phyloP scores from a whole-genome alignment of 164 flowering plant genomes.

The Chimonanthus praecox region DNA sequence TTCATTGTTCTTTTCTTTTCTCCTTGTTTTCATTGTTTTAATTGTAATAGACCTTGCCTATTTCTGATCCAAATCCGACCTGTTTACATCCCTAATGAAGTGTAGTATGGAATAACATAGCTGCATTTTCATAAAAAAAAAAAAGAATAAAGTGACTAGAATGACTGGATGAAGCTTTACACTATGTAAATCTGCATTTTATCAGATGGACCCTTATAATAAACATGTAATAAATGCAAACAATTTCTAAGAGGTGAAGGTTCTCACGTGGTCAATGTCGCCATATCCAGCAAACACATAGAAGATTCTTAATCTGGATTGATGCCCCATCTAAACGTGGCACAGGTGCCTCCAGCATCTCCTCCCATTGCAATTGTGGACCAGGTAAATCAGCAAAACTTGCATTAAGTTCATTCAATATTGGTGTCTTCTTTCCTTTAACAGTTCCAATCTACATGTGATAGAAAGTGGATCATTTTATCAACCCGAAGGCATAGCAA shows the following conservation, averaged over 20 bases:
- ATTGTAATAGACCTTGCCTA: too few species aligned
- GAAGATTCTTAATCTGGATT: constrained; percentile 64
- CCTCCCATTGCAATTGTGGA: constrained; percentile 72
- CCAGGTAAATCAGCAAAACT: constrained; percentile 82
- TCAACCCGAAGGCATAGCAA: background rate
- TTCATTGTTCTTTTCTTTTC: too few species aligned
- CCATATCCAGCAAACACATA: constrained; percentile 87
- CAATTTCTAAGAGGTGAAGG: background rate
- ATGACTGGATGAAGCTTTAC: too few species aligned
- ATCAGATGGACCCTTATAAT: background rate
- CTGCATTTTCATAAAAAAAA: too few species aligned
- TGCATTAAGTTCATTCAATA: constrained; percentile 15
- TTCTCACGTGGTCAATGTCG: constrained; percentile 60
- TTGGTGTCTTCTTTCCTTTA: background rate
- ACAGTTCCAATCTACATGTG: constrained; percentile 17
- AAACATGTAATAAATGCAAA: background rate
- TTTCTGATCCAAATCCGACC: too few species aligned
- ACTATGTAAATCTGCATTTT: too few species aligned
- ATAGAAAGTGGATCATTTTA: background rate
- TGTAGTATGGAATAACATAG: too few species aligned
- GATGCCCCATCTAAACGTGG: constrained; percentile 87
- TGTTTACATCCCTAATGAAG: too few species aligned
- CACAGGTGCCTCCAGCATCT: constrained; percentile 75
- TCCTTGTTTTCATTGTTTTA: too few species aligned
- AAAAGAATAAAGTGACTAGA: too few species aligned